phyloP scores from a whole-genome alignment of 352 stramenopile genomes.

The Pythium periplocum region DNA sequence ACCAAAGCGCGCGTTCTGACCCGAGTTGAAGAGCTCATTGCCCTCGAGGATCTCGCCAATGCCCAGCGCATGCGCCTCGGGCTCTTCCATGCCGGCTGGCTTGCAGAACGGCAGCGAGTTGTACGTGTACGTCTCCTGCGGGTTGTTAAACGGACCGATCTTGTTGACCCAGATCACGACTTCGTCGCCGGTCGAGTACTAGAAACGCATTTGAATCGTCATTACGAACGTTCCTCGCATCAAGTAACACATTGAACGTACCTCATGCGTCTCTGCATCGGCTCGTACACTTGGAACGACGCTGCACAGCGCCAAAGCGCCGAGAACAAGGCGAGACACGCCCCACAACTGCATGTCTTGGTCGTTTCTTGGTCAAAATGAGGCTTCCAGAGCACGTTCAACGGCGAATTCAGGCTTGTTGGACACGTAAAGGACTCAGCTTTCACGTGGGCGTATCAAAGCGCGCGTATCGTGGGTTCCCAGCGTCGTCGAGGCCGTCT shows the following conservation, averaged over 20 bases:
- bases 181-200: slow-evolving; percentile 71
- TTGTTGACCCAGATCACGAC: slow-evolving; percentile 97
- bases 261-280: slow-evolving; percentile 20
- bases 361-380: not conserved
- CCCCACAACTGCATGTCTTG: not conserved
- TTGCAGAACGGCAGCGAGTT: slow-evolving; percentile 98
- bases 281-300: slow-evolving; percentile 2
- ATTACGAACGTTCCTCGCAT: too few species aligned
- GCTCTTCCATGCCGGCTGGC: slow-evolving; percentile 75
- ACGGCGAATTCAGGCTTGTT: not conserved
- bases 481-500: too few species aligned
- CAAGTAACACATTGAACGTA: not conserved
- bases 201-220: not conserved
- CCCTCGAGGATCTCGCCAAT: slow-evolving; percentile 96
- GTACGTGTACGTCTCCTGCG: slow-evolving; percentile 99
- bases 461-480: too few species aligned
- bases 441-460: too few species aligned
- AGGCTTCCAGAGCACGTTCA: not conserved
- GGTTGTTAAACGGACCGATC: slow-evolving; percentile 96
- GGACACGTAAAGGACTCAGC: not conserved
- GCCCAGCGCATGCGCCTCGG: slow-evolving; percentile 78
- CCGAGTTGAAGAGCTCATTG: slow-evolving; percentile 93
- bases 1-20: slow-evolving; percentile 77
- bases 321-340: not conserved
- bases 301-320: not conserved